Conservation (phyloP, 805 yeast species). For the Saccharomycopsis vini region DNA sequence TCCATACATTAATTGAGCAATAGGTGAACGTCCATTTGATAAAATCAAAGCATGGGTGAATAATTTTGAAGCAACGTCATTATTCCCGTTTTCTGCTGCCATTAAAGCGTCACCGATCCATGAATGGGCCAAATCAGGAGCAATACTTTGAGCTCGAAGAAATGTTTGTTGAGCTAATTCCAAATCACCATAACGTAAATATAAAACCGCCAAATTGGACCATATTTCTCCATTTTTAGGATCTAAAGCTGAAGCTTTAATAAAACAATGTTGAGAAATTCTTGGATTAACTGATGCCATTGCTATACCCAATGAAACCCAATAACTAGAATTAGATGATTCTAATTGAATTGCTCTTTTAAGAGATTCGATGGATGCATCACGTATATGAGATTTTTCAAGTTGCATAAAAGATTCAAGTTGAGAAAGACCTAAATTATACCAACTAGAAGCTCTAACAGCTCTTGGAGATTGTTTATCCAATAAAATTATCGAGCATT, state of each 20-base stretch:
- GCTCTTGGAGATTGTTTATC: constrained; percentile 33
- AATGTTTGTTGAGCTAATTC: constrained; percentile 69
- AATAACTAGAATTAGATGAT: constrained; percentile 56
- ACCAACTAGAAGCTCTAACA: constrained; percentile 46
- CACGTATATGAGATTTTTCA: constrained; percentile 28
- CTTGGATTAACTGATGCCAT: constrained; percentile 54
- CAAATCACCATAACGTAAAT: constrained; percentile 56
- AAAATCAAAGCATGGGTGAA: constrained; percentile 73
- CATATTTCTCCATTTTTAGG: constrained; percentile 62
- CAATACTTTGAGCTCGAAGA: constrained; percentile 64
- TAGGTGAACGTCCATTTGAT: constrained; percentile 63
- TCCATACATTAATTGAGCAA: constrained; percentile 69
- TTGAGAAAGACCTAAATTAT: constrained; percentile 65
- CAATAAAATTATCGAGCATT: constrained; percentile 31
- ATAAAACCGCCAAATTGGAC: constrained; percentile 76
- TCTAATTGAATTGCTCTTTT: constrained; percentile 68
- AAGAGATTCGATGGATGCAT: constrained; percentile 45
- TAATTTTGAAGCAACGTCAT: constrained; percentile 41
- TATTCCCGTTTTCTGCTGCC: constrained; percentile 41
- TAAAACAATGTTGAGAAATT: constrained; percentile 87
- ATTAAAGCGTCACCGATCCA: constrained; percentile 85
- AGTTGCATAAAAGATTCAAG: constrained; percentile 34
- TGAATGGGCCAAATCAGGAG: constrained; percentile 65
- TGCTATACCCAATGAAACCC: constrained; percentile 81
- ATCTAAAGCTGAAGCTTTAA: constrained; percentile 67